Evolutionary conservation across 192 early-diverging fungal species (phyloP), one percentile per base, ranked within the genome.

Genomic region (Allomyces javanicus): DNA sequence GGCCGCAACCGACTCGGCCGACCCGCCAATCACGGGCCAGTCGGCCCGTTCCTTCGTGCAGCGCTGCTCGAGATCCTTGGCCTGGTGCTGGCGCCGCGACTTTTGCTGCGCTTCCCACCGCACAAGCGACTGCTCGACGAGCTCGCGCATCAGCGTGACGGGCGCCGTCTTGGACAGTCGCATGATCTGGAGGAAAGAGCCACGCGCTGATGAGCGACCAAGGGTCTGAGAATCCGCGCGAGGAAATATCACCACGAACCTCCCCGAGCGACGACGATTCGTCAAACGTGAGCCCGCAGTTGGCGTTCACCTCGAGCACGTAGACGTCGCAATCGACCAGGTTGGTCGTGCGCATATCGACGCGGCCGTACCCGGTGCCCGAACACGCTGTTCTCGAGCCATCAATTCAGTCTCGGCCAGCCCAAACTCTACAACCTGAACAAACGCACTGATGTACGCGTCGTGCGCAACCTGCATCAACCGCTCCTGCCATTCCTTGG

Each of bases 271-370:
- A 40, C 19, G 23, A 67, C 64, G 67, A 66, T 69, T 74, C 72
- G 26, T 75, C 74, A 64, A 78, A 78, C 9, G 74, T 69, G 25
- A 79, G 63, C 0, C 77, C 77, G 65, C 77, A 79, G 33, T 79
- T 79, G 55, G 77, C 77, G 44, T 79, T 79, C 26, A 79, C 76
- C 62, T 79, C 77, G 11, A 79, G 68, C 19, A 79, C 77, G 3
- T 74, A 61, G n/a, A 71, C 72, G n/a, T 79, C 72, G 17, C 69
- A 73, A 7, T 24, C 68, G 11, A 66, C 72, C 65, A 67, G 67
- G 23, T 69, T 72, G 4, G 65, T 69, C 0, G 77, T 79, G 21
- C 77, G 69, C 25, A 79, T 79, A 43, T 79, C 77, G 33, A 79
- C 77, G 71, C 77, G 62, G 24, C 77, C 77, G 55, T 79, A 79